Evolutionary conservation across 768 basidiomycete species (phyloP), one percentile per base, ranked within the genome.

Genomic region (Astraeus odoratus): DNA sequence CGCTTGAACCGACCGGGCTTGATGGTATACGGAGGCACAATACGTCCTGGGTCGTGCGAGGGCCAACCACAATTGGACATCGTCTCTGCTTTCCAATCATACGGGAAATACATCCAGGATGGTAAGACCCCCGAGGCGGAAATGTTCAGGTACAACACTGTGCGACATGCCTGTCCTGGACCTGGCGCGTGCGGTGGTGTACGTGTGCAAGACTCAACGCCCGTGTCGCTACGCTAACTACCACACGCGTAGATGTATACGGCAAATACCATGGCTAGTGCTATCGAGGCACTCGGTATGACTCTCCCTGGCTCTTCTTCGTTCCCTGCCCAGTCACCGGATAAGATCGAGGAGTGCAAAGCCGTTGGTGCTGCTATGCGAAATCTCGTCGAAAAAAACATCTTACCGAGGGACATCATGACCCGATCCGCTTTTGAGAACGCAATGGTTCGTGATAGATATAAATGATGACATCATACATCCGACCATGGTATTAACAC

Each of bases 11-110:
- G 96, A 33, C 96, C 96, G 15, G 90, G 94, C 50, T 55, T 98
- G 43, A 99, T 99, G 96, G 82, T 99, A 5, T 99, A 98, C 56
- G 96, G 96, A 30, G 96, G 96, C 25, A 86, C 86, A 25, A 99
- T 97, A 55, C 83, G 85, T 46, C 78, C 95, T 2, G 96, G 96
- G 39, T 84, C 88, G 20, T 98, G 96, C 63, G 85, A 82, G 51
- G 89, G 90, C 16, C 70, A 78, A 40, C 88, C 93, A 18, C 81
- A 86, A 61, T 75, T 99, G 43, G 96, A 99, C 63, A 81, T 99
- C 51, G 91, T 99, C 16, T 94, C 91, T 24, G 95, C 96, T 4
- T 99, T 98, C 79, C 94, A 99, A 57, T 77, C 94, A 4, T 99
- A 98, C 59, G 96, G 96, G 38, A 84, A 94, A 65, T 99, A 86